Conservation (phyloP, 108 stramenopile species). For the Nitzschia inconspicua region DNA sequence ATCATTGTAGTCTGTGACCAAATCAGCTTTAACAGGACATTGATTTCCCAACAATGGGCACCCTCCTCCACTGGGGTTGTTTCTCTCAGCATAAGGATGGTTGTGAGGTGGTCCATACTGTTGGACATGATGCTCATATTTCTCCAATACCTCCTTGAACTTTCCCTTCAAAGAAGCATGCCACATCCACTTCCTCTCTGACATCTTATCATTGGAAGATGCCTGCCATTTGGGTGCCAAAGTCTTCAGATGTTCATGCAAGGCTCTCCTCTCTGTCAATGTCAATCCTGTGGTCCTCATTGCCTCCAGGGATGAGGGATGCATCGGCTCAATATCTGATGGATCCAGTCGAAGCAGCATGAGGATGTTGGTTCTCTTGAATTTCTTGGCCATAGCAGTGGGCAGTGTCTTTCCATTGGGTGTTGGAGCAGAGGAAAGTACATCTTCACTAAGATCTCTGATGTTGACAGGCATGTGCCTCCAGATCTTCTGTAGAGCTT, state of each 20-base stretch:
- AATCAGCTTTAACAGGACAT: constrained; percentile 35
- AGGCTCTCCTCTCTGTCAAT: constrained; percentile 38
- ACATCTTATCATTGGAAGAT: constrained; percentile 28
- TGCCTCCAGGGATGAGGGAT: constrained; percentile 39
- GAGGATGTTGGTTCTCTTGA: constrained; percentile 46
- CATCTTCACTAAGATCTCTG: constrained; percentile 25
- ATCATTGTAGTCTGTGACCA: constrained; percentile 27
- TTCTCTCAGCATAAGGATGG: constrained; percentile 28
- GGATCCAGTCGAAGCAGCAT: constrained; percentile 32
- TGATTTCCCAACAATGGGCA: constrained; percentile 43
- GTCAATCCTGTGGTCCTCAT: constrained; percentile 39
- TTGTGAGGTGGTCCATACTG: constrained; percentile 36
- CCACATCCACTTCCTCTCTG: constrained; percentile 45
- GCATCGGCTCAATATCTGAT: constrained; percentile 28
- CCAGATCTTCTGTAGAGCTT: constrained; percentile 29
- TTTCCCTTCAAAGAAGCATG: constrained; percentile 27
- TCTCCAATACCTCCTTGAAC: constrained; percentile 26
- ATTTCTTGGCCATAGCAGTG: constrained; percentile 31
- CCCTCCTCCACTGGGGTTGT: constrained; percentile 11
- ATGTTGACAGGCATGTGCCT: constrained; percentile 48
- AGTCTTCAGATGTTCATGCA: constrained; percentile 34
- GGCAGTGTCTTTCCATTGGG: constrained; percentile 36
- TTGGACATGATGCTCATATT: constrained; percentile 30
- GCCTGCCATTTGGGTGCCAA: constrained; percentile 27
- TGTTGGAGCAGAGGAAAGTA: constrained; percentile 6